Evolutionary conservation across 2,329 filamentous ascomycete species (phyloP), one percentile per base, ranked within the genome.

Genomic region (Byssoonygena ceratinophila): DNA sequence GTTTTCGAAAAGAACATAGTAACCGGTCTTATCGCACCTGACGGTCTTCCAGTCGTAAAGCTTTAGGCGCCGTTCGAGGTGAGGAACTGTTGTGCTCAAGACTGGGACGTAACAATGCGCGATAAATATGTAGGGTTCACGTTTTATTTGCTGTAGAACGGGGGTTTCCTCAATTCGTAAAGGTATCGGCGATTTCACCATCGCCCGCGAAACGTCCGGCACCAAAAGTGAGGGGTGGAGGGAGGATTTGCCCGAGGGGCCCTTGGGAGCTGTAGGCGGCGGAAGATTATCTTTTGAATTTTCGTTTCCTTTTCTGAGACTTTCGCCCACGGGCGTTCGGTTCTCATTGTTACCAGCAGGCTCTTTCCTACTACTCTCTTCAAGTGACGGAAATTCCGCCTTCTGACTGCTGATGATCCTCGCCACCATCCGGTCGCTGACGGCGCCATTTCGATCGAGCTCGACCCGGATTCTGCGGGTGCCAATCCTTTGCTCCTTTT

Each of bases 1-100:
- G 61, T 91, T 84, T 47, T 86, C 81, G 63, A 98, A 98, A n/a
- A 89, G 75, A 49, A 97, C 81, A 65, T 87, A 97, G 68, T 96
- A 98, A 0, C 92, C 92, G 0, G 82, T 84, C 54, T 81, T 81
- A 66, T 98, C 92, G 55, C 86, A 81, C 31, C 88, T 80, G 48
- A 98, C 84, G 46, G 89, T 83, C 58, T 87, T 82, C 70, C 90
- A 87, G 54, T 80, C 76, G 65, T 86, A 95, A 47, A 83, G 81
- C 68, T 91, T 92, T 51, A 97, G 74, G 47, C 91, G 80, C 68
- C 91, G 94, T 71, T 88, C 87, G 72, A 98, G 78, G 71, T 98
- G 92, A 3, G 85, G 82, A 52, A 96, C 80, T 1, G 91, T 97
- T 22, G 87, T 85, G 29, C 79, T 77, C 63, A 96, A 80, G 11